phyloP scores from a whole-genome alignment of 495 filamentous ascomycete species.

The Thermochaetoides thermophila region DNA sequence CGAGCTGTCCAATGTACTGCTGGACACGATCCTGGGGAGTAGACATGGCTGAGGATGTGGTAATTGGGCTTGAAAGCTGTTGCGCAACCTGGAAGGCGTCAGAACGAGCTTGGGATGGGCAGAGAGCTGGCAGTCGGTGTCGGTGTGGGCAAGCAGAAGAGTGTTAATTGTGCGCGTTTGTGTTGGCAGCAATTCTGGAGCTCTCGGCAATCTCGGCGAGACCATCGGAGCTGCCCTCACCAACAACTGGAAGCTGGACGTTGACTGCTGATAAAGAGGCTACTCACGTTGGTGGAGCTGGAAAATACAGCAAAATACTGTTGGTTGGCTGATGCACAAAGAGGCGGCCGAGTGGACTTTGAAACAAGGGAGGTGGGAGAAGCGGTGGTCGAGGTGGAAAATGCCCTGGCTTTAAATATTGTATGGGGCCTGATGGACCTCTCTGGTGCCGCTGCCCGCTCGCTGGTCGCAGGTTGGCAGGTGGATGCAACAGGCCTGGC shows the following conservation, averaged over 20 bases:
- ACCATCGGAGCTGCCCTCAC: background rate
- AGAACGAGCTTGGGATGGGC: too few species aligned
- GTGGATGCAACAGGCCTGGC: slow-evolving; percentile 3
- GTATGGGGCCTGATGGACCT: slow-evolving; percentile 1
- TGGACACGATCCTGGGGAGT: slow-evolving; percentile 81
- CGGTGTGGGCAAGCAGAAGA: background rate
- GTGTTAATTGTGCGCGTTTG: background rate
- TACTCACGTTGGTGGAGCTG: background rate
- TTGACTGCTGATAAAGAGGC: background rate
- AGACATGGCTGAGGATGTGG: slow-evolving; percentile 37
- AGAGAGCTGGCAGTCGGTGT: slow-evolving; percentile 1
- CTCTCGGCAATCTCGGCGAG: slow-evolving; percentile 6
- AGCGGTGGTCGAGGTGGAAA: slow-evolving; percentile 1
- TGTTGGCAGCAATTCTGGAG: background rate
- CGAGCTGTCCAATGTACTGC: slow-evolving; percentile 76
- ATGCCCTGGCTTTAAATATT: slow-evolving; percentile 1
- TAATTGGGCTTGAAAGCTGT: slow-evolving; percentile 1
- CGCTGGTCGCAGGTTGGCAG: slow-evolving; percentile 4
- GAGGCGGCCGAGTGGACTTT: background rate
- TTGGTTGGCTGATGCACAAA: too few species aligned
- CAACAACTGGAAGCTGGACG: too few species aligned
- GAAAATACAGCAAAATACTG: too few species aligned
- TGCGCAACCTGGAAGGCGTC: too few species aligned
- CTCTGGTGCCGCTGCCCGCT: too few species aligned
- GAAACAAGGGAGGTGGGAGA: background rate